Conservation (phyloP, 176 grass and related monocot species). For the Metroxylon sagu region DNA sequence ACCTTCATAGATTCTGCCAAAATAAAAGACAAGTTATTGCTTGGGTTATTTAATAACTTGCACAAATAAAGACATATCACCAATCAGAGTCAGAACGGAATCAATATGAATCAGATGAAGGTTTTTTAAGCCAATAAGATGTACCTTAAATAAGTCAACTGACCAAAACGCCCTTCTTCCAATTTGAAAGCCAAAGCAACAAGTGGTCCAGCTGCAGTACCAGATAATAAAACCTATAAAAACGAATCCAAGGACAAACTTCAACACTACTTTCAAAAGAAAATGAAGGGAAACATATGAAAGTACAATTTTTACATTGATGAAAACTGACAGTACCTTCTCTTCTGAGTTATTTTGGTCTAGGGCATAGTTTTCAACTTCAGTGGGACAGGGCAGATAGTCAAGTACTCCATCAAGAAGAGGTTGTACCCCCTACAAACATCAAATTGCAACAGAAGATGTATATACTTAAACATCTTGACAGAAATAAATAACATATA, state of each 20-base stretch:
- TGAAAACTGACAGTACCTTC: conserved; percentile 41
- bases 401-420: conserved; percentile 92
- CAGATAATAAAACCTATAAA: conserved; percentile 61
- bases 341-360: conserved; percentile 94
- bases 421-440: conserved; percentile 78
- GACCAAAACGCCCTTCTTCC: conserved; percentile 98
- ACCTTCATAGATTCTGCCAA: conserved; percentile 87
- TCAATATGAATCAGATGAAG: conserved; percentile 3
- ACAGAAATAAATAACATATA: too few relatives aligned
- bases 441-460: conserved; percentile 22
- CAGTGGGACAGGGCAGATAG: conserved; percentile 75
- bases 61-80: not conserved
- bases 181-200: conserved; percentile 95
- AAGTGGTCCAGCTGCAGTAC: conserved; percentile 62
- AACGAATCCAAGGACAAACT: conserved; percentile 10
- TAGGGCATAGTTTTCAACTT: conserved; percentile 87
- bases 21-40: conserved; percentile 17
- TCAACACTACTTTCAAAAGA: conserved; percentile 2
- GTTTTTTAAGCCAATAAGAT: conserved; percentile 1
- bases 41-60: conserved; percentile 10
- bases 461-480: too few relatives aligned
- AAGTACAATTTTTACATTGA: too few relatives aligned
- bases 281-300: conserved; percentile 1
- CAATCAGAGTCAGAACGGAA: not conserved
- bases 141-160: conserved; percentile 93